These are phyloP conservation scores for Candida argentea DNA, from an alignment of 805 yeast genomes.

Conservation along the genomic window DNA sequence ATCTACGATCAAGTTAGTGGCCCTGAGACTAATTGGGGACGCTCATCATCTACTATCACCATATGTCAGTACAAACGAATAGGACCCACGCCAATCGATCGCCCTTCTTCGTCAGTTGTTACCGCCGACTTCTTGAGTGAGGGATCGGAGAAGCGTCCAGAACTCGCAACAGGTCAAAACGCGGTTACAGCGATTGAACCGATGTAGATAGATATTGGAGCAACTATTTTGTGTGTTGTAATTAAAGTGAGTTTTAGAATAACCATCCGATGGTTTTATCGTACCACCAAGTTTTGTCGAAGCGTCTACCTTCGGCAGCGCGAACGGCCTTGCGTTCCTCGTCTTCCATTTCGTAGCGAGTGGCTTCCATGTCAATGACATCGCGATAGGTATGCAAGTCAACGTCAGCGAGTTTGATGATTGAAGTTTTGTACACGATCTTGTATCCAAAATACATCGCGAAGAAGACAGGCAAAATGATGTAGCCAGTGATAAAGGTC, in stretches of 20 bases:
- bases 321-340: slow-evolving; percentile 16
- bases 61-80: too few relatives aligned
- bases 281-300: slow-evolving; percentile 37
- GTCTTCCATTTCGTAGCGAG: slow-evolving; percentile 17
- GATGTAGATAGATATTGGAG: too few relatives aligned
- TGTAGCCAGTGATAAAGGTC: slow-evolving; percentile 68
- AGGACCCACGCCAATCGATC: too few relatives aligned
- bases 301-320: slow-evolving; percentile 31
- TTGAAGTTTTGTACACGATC: slow-evolving; percentile 38
- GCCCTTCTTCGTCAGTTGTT: too few relatives aligned
- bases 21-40: too few relatives aligned
- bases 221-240: too few relatives aligned
- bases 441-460: slow-evolving; percentile 51
- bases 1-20: too few relatives aligned
- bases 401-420: slow-evolving; percentile 43
- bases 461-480: slow-evolving; percentile 59
- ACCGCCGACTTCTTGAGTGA: too few relatives aligned
- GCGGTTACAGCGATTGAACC: too few relatives aligned
- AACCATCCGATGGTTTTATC: slow-evolving; percentile 40
- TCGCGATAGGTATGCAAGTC: slow-evolving; percentile 52
- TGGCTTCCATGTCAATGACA: slow-evolving; percentile 38
- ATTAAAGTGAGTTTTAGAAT: slow-evolving; percentile 17
- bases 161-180: too few relatives aligned
- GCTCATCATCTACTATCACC: too few relatives aligned
- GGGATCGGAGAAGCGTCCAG: too few relatives aligned